phyloP scores from a whole-genome alignment of 305 asterid species.

The Plantago lanceolata region DNA sequence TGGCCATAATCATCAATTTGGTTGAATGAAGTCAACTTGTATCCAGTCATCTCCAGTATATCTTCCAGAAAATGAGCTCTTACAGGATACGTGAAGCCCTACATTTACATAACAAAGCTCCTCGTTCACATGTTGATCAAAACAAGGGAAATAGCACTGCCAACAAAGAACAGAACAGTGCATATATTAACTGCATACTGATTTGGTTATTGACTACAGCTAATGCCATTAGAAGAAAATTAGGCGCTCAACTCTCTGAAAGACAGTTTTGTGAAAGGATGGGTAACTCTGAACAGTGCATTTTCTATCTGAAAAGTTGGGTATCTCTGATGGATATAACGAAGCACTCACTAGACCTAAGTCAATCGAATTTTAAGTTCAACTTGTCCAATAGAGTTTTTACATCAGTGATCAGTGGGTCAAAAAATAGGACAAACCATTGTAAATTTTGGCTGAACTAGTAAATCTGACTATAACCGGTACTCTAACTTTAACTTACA shows the following conservation, averaged over 20 bases:
- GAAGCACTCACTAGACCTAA: slow-evolving; percentile 1
- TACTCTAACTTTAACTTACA: slow-evolving; percentile 44
- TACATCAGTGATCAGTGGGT: slow-evolving; percentile 9
- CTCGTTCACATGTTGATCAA: slow-evolving; percentile 21
- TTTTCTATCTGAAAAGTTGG: not conserved
- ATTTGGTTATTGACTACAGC: slow-evolving; percentile 9
- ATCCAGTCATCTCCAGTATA: slow-evolving; percentile 84
- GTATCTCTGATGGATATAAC: not conserved
- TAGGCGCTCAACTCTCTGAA: not conserved
- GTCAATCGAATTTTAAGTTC: not conserved
- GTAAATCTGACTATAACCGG: slow-evolving; percentile 15
- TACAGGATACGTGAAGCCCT: slow-evolving; percentile 98
- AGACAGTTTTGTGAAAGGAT: slow-evolving; percentile 8
- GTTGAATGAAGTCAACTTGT: slow-evolving; percentile 88
- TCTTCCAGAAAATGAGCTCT: slow-evolving; percentile 87
- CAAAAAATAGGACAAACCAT: slow-evolving; percentile 19
- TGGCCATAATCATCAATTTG: slow-evolving; percentile 97
- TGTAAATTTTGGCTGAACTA: slow-evolving; percentile 20
- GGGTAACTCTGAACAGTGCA: no score
- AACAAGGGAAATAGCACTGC: slow-evolving; percentile 16
- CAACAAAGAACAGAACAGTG: slow-evolving; percentile 8
- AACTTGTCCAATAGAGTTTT: not conserved
- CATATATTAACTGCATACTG: slow-evolving; percentile 10
- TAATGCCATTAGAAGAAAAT: slow-evolving; percentile 20
- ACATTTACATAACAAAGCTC: slow-evolving; percentile 30